Percentiles rank a stretch among this genome's conserved stretches.
phyloP scores from a whole-genome alignment of 208 protist genomes.

The Leishmania arabica region DNA sequence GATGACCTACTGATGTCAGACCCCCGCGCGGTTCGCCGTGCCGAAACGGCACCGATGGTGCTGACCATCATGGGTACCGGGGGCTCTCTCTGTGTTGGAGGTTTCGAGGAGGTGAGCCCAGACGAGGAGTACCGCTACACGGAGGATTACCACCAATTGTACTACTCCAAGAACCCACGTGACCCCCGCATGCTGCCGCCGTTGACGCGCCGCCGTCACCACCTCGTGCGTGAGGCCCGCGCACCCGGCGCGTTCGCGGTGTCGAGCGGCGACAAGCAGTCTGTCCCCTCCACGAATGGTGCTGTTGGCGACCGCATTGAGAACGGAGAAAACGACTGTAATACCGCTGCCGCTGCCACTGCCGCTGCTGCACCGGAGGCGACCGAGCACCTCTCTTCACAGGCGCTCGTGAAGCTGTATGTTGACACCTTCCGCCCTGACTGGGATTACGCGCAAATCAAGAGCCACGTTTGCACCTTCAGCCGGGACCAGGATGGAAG shows the following conservation, averaged over 20 bases:
- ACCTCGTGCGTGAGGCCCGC: conserved; percentile 25
- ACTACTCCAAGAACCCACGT: conserved; percentile 80
- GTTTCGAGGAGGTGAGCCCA: conserved; percentile 45
- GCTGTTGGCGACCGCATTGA: conserved; percentile 21
- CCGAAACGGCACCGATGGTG: conserved; percentile 81
- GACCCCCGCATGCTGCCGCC: conserved; percentile 84
- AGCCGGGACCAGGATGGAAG: conserved; percentile 96
- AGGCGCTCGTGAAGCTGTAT: conserved; percentile 38
- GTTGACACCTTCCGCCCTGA: conserved; percentile 48
- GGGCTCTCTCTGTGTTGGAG: conserved; percentile 52
- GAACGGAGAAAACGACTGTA: neutral
- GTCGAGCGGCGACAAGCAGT: conserved; percentile 13
- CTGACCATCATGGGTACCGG: conserved; percentile 61
- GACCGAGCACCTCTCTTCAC: conserved; percentile 9
- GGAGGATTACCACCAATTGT: conserved; percentile 74
- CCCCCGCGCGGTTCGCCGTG: conserved; percentile 65
- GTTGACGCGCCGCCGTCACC: conserved; percentile 42
- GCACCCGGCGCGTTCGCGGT: conserved; percentile 10
- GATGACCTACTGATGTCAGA: conserved; percentile 50
- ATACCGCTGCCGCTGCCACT: neutral
- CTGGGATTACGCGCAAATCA: conserved; percentile 72
- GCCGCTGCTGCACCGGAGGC: neutral
- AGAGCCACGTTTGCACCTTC: conserved; percentile 87
- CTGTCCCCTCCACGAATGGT: conserved; percentile 10
- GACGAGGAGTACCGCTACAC: conserved; percentile 86